Evolutionary conservation across 352 stramenopile species (phyloP).

Genomic region (Pythium brachiatum): DNA sequence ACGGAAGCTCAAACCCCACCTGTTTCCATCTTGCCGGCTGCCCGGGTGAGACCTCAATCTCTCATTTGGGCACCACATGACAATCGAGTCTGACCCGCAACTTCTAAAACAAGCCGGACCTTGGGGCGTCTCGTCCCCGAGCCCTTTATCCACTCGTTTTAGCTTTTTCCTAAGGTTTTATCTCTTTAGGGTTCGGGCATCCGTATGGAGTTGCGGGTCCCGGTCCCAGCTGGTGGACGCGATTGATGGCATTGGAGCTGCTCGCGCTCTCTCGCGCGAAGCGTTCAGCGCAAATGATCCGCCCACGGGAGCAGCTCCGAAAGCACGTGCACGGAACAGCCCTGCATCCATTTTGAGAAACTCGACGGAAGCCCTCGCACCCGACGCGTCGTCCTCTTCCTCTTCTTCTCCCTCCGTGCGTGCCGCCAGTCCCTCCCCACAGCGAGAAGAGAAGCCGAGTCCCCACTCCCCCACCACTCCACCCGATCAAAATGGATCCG

Average conservation of each 20-base stretch:
- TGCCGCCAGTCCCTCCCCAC: not conserved
- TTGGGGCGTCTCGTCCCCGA: not conserved
- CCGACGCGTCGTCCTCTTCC: not conserved
- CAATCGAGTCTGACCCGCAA: not conserved
- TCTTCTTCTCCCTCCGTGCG: not conserved
- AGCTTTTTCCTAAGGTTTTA: conserved; percentile 9
- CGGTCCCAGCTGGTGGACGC: conserved; percentile 12
- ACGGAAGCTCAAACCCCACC: not conserved
- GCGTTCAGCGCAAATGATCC: conserved; percentile 9
- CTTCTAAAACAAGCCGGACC: conserved; percentile 15
- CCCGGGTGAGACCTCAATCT: not conserved
- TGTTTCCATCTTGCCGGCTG: not conserved
- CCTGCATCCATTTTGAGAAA: conserved; percentile 26
- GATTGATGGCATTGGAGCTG: conserved; percentile 24
- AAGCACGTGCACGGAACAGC: conserved; percentile 23
- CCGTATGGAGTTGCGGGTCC: conserved; percentile 1
- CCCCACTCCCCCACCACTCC: no score
- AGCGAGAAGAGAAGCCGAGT: not conserved
- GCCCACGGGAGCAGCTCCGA: not conserved
- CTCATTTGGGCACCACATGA: not conserved
- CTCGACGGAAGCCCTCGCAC: not conserved
- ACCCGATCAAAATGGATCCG: no score
- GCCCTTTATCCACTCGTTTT: not conserved
- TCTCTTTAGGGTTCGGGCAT: not conserved
- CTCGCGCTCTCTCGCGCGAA: conserved; percentile 6